These are phyloP conservation scores for Penicillium polonicum DNA, from an alignment of 2,329 filamentous ascomycete species.

Conservation along the genomic window DNA sequence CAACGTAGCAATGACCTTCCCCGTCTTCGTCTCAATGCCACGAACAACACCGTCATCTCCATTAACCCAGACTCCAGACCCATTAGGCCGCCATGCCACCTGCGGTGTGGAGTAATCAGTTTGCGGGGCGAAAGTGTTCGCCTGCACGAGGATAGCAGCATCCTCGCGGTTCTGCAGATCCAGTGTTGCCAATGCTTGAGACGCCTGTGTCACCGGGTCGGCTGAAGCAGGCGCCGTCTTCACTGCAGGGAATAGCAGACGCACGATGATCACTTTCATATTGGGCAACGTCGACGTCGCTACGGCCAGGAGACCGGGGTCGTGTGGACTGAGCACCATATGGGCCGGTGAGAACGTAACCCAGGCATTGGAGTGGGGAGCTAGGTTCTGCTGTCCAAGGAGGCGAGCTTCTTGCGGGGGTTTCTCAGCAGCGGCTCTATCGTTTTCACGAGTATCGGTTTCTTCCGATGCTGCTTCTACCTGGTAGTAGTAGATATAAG, in stretches of 20 bases:
- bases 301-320: slow-evolving; percentile 56
- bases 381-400: slow-evolving; percentile 59
- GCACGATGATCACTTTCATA: slow-evolving; percentile 62
- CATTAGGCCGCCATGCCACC: slow-evolving; percentile 61
- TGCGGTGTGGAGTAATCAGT: slow-evolving; percentile 63
- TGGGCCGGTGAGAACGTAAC: slow-evolving; percentile 61
- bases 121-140: slow-evolving; percentile 62
- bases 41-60: slow-evolving; percentile 63
- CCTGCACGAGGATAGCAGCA: slow-evolving; percentile 59
- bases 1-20: slow-evolving; percentile 55
- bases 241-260: slow-evolving; percentile 52
- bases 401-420: slow-evolving; percentile 36
- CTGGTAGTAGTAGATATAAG: slow-evolving; percentile 57
- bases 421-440: neutral
- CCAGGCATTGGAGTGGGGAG: slow-evolving; percentile 64
- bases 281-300: slow-evolving; percentile 61
- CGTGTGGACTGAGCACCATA: slow-evolving; percentile 55
- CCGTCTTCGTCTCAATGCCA: slow-evolving; percentile 58
- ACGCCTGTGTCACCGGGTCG: slow-evolving; percentile 47
- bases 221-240: slow-evolving; percentile 11
- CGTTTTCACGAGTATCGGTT: neutral
- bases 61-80: slow-evolving; percentile 63
- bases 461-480: slow-evolving; percentile 16
- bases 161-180: slow-evolving; percentile 57
- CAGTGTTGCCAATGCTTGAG: slow-evolving; percentile 53